These are phyloP conservation scores for Volutella citrinella DNA, from an alignment of 2,329 filamentous ascomycete genomes.

Conservation along the genomic window DNA sequence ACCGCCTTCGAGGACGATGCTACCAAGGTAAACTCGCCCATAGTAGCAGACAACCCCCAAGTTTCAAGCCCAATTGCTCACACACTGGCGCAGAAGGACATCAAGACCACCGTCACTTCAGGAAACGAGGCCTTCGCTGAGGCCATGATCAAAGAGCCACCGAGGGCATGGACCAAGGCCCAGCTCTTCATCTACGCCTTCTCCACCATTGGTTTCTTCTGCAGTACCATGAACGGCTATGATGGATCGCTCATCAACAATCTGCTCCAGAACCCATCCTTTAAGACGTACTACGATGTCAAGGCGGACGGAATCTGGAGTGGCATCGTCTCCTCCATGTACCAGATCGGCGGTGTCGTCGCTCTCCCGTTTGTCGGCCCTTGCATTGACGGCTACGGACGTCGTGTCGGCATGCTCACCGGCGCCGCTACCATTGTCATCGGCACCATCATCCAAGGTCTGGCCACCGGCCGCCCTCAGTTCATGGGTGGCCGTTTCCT, in stretches of 20 bases:
- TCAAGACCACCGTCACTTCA: constrained; percentile 41
- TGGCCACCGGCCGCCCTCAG: constrained; percentile 34
- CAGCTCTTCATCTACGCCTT: constrained; percentile 42
- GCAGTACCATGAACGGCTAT: constrained; percentile 51
- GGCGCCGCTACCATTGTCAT: constrained; percentile 40
- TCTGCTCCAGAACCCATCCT: constrained; percentile 40
- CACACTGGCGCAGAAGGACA: constrained; percentile 15
- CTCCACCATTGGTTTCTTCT: constrained; percentile 47
- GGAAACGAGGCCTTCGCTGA: constrained; percentile 54
- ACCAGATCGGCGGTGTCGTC: constrained; percentile 48
- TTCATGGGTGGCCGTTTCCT: constrained; percentile 59
- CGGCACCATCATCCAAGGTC: constrained; percentile 47
- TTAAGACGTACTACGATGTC: constrained; percentile 37
- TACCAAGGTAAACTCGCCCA: too few relatives aligned
- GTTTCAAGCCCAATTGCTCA: too few relatives aligned
- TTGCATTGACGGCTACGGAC: constrained; percentile 44
- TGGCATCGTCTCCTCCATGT: constrained; percentile 50
- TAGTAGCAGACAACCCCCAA: too few relatives aligned
- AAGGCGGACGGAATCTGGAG: constrained; percentile 44
- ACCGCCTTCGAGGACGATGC: too few relatives aligned
- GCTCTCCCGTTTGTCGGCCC: constrained; percentile 45
- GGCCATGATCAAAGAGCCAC: constrained; percentile 52
- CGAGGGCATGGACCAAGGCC: constrained; percentile 36
- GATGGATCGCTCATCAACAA: constrained; percentile 51
- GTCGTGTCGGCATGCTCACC: constrained; percentile 33